Base-by-base conservation (phyloP, 2,329 filamentous ascomycete genomes). In the Xylaria multiplex region DNA sequence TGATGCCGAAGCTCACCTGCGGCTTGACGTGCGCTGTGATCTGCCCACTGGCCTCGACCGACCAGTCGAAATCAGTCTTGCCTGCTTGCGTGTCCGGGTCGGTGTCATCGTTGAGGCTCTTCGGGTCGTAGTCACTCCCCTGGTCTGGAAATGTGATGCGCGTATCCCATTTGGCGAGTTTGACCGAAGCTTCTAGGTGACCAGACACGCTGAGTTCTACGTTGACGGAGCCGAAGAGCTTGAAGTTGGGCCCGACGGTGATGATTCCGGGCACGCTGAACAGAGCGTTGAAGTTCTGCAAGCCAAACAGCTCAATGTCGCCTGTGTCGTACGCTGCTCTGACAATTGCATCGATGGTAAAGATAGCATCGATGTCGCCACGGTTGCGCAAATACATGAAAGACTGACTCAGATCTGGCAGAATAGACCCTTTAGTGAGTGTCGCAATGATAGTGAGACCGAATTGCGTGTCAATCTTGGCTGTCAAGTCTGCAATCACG, bases 211-310 rank as follows among this genome's bases (percentile, higher is more conserved):
- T 58, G 13, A 45, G 27, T 6, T 57, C 35, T 1, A 37, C 30
- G 6, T 63, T 46, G 48, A 63, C 43, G 5, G 35, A 37, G 2
- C 61, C 61, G 6, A 58, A 11, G 27, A 63, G 53, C 19, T 46
- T 63, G 43, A 65, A 60, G 35, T 65, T 60, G 19, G 77, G 77
- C 1, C 77, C 74, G n/a, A 79, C 68, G 16, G 74, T 77, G 6
- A 71, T 65, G 37, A 79, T 75, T 1, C 72, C 73, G 1, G 74
- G 77, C 19, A 77, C 72, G 1, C 57, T 68, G 62, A 77, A 77
- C 1, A 72, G 66, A 24, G 74, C 74, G 16, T 73, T 71, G 27
- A 74, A 74, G 68, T 75, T 72, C 13, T 72, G 70, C 13, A 74
- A 42, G 19, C 60, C 62, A n/a, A 71, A 54, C 19, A 75, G 69